Base-by-base conservation (phyloP, 257 asterid species). In the Scutellaria minor region DNA sequence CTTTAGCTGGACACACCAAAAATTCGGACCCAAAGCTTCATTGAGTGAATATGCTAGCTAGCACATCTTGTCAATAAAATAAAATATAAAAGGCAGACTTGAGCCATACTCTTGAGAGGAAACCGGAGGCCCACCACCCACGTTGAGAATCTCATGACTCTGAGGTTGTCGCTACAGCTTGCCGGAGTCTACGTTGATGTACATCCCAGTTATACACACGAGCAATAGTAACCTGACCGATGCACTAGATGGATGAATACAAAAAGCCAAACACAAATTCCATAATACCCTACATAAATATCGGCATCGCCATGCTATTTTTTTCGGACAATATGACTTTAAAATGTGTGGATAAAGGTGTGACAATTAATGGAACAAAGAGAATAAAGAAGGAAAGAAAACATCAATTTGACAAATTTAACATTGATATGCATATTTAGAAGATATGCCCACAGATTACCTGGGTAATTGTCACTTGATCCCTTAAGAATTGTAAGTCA, bases 161-260 rank as follows among this genome's bases (percentile, higher is more conserved):
- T 14, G 73, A 72, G 50, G 79, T 72, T 6, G 81, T 47, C 42
- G 84, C 70, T 48, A 76, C 77, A 72, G 86, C 80, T 89, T 87
- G 97, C 14, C 84, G 79, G 64, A 83, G 74, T 77, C 90, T 88
- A 22, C 96, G 90, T 75, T 90, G 97, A 79, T 90, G 94, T 45
- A 93, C 96, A 37, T 93, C 98, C 97, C 97, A 89, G 79, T 93
- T 93, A 77, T 93, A 93, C 53, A 90, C 89, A 6, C 98, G 94
- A 60, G 98, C 96, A 60, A 84, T 86, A 1, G 95, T 93, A 31
- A 93, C 98, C 98, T 94, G 87, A 70, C 64, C 75, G 78, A 55
- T 39, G 48, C 67, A 67, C 55, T 8, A 13, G 6, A 46, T n/a
- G 18, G 57, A 68, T 50, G 44, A 65, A 80, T 24, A 74, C 48